Evolutionary conservation across 768 basidiomycete species (phyloP).

Genomic region (Boletus vinaceobasis): DNA sequence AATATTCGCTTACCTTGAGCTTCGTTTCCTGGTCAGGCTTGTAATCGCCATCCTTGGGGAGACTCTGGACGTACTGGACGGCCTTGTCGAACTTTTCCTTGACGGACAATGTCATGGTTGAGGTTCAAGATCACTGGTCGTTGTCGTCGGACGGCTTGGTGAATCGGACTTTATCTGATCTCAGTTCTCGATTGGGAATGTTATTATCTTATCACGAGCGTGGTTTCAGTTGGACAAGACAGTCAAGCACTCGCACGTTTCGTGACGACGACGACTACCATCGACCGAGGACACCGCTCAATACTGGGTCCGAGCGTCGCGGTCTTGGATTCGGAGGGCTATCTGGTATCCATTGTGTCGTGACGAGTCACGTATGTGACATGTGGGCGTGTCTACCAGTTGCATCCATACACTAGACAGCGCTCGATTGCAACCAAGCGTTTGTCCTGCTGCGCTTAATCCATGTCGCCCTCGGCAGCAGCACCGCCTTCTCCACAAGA

Average conservation of each 20-base stretch:
- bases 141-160: neutral
- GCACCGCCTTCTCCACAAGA: conserved; percentile 83
- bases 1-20: conserved; percentile 62
- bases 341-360: neutral
- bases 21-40: conserved; percentile 70
- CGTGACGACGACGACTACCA: too few species aligned
- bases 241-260: neutral
- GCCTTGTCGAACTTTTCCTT: conserved; percentile 73
- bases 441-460: conserved; percentile 8
- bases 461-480: conserved; percentile 29
- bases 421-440: conserved; percentile 16
- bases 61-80: conserved; percentile 56
- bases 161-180: conserved; percentile 20
- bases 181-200: conserved; percentile 14
- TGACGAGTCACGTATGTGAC: conserved; percentile 26
- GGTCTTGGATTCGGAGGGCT: conserved; percentile 1
- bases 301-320: conserved; percentile 8
- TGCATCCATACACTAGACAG: conserved; percentile 1
- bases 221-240: conserved; percentile 2
- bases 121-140: conserved; percentile 8
- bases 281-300: neutral
- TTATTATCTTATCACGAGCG: conserved; percentile 3
- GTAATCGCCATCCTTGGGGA: conserved; percentile 73
- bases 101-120: conserved; percentile 48
- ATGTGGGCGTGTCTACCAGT: conserved; percentile 15